Evolutionary conservation across 2,329 filamentous ascomycete genomes (phyloP).

Genomic region (Phaeomoniella chlamydospora): DNA sequence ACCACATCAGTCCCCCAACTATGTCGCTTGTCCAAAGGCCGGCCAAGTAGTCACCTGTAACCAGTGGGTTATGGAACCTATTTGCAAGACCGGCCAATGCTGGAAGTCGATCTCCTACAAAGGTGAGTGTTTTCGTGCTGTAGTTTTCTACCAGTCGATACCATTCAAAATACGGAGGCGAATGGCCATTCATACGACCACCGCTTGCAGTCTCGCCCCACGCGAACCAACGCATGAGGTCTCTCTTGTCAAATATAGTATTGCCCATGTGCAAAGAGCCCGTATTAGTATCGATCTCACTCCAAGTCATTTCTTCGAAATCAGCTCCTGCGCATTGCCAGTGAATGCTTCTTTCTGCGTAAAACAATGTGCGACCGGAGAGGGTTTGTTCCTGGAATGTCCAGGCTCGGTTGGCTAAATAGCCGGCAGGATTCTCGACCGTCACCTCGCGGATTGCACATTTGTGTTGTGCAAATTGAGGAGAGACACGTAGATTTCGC

Average conservation of each 20-base stretch:
- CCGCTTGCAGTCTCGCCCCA: too few relatives aligned
- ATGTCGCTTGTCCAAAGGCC: constrained; percentile 1
- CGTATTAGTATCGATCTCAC: background rate
- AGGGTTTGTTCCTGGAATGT: background rate
- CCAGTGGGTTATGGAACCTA: background rate
- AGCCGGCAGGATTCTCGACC: background rate
- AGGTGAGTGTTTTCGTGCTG: background rate
- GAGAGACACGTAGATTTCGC: background rate
- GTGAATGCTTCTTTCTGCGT: background rate
- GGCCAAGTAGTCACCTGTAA: background rate
- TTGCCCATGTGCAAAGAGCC: background rate
- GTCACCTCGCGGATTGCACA: background rate
- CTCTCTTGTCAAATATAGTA: background rate
- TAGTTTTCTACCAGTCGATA: background rate
- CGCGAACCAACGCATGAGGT: background rate
- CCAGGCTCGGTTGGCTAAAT: background rate
- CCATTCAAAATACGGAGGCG: background rate
- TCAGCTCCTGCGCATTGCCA: background rate
- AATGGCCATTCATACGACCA: background rate
- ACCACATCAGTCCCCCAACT: background rate
- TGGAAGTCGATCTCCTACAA: background rate
- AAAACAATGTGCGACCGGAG: background rate
- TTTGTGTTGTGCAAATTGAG: background rate
- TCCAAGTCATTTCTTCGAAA: background rate
- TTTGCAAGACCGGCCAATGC: background rate